Percentiles rank a stretch among this genome's conserved stretches.
phyloP scores from a whole-genome alignment of 257 asterid genomes.

The Cruciata laevipes region DNA sequence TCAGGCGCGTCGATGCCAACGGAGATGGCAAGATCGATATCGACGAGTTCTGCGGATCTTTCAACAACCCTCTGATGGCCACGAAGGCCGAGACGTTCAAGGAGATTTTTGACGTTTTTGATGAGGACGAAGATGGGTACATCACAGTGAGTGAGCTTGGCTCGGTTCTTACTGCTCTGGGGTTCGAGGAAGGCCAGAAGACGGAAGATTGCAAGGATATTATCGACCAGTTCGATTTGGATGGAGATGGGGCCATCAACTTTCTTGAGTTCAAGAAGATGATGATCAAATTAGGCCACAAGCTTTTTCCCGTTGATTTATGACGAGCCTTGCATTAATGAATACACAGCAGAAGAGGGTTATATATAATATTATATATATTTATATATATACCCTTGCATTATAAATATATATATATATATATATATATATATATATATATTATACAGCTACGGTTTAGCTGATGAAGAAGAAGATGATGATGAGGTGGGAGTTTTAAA shows the following conservation, averaged over 20 bases:
- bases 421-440: no score
- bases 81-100: conserved; percentile 37
- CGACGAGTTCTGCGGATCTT: conserved; percentile 59
- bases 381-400: no score
- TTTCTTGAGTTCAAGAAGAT: conserved; percentile 67
- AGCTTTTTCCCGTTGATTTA: conserved; percentile 35
- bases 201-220: conserved; percentile 66
- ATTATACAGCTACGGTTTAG: no score
- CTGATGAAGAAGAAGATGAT: no score
- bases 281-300: conserved; percentile 53
- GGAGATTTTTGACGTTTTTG: conserved; percentile 77
- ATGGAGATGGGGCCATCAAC: conserved; percentile 84
- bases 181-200: conserved; percentile 52
- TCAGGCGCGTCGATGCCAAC: conserved; percentile 48
- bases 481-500: no score
- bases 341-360: neutral
- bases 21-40: conserved; percentile 73
- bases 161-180: conserved; percentile 53
- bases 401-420: no score
- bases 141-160: conserved; percentile 69
- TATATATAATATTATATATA: no score
- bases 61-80: conserved; percentile 17
- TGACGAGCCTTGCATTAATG: neutral
- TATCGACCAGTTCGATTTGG: conserved; percentile 63
- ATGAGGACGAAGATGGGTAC: conserved; percentile 62